Conservation (phyloP, 495 filamentous ascomycete genomes). For the Penicillium nucicola region DNA sequence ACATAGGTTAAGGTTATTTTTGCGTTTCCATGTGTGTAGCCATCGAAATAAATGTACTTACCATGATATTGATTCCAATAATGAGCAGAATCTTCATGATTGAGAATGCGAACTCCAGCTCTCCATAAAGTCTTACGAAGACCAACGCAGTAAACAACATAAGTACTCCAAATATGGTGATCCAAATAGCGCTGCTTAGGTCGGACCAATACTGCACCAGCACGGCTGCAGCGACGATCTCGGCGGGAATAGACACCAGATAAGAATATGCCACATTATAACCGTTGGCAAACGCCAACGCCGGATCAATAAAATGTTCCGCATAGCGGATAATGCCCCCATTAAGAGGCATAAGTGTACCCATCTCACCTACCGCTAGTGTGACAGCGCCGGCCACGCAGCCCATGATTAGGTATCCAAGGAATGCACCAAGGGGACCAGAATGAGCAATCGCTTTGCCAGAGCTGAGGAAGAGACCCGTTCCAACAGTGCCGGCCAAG, state of each 20-base stretch:
- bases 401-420: slow-evolving; percentile 26
- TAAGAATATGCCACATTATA: slow-evolving; percentile 29
- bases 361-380: slow-evolving; percentile 23
- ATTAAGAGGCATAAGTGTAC: slow-evolving; percentile 24
- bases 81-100: slow-evolving; percentile 39
- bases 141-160: slow-evolving; percentile 41
- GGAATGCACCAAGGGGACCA: slow-evolving; percentile 53
- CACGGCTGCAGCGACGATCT: slow-evolving; percentile 40
- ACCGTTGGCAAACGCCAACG: slow-evolving; percentile 26
- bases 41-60: no score
- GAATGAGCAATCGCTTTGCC: slow-evolving; percentile 54
- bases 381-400: slow-evolving; percentile 17
- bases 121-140: slow-evolving; percentile 40
- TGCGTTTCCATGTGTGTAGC: no score
- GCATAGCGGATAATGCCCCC: slow-evolving; percentile 27
- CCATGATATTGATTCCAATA: slow-evolving; percentile 43
- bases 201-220: slow-evolving; percentile 46
- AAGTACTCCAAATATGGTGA: slow-evolving; percentile 39
- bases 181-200: slow-evolving; percentile 34
- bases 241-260: slow-evolving; percentile 35
- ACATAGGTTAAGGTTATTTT: no score
- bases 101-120: slow-evolving; percentile 40
- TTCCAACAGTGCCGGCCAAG: slow-evolving; percentile 40
- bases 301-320: slow-evolving; percentile 29
- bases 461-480: slow-evolving; percentile 34